Evolutionary conservation across 2,329 filamentous ascomycete species (phyloP), one percentile per base, ranked within the genome.

Genomic region (Verticillium longisporum): DNA sequence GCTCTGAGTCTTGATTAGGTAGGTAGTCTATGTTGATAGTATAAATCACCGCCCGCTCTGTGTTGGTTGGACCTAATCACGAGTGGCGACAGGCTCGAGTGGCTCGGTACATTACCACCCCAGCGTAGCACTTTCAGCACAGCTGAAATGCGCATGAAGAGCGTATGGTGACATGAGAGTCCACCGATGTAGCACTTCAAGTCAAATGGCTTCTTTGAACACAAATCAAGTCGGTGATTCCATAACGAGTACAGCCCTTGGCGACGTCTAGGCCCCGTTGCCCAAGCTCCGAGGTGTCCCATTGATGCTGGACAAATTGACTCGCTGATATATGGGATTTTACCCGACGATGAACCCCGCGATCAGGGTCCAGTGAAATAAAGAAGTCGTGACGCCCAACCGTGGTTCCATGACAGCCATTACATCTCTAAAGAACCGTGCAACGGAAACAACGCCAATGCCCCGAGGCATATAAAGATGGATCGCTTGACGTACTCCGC

Each of bases 241-340:
- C 15, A 7, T 3, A 45, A 11, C 18, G 21, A 18, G 18, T 7
- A 26, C n/a, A 50, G 45, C 5, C 45, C 45, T 50, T 50, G 45
- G 45, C 45, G 11, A 18, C 45, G 21, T 50, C 18, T 18, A 50
- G 45, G 18, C 18, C 18, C 7, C 4, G 9, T 21, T 31, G 26
- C 41, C 38, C 34, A 33, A 13, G 31, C 41, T 50, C n/a, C 32
- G 50, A 31, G 37, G 56, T 26, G 58, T 59, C 18, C 18, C 60
- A 54, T 58, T 31, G 26, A 34, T 33, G 60, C n/a, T 32, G 54
- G 56, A 33, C 10, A 34, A 13, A 31, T 59, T 60, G 45, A 59
- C 60, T 54, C 57, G 36, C 31, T 53, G 37, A 15, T 60, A 60
- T 60, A 45, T 56, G 15, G 26, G 38, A 33, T 53, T 58, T 60